Evolutionary conservation across 2,329 filamentous ascomycete species (phyloP).

Genomic region (Dothidotthia symphoricarpi): DNA sequence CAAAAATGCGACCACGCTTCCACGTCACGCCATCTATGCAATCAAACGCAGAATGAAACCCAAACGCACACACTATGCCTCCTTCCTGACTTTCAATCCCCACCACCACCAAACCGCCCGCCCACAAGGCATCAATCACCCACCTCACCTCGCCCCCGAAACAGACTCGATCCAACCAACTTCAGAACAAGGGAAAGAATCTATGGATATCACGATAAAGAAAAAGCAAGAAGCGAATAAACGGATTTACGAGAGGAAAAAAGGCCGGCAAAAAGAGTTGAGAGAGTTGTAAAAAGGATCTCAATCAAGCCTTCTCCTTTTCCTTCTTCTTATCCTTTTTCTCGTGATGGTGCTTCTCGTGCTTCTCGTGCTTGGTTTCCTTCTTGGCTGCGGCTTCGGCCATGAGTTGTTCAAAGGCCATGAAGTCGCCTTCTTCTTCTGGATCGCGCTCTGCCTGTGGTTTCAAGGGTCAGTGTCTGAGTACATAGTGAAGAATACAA

Average conservation of each 20-base stretch:
- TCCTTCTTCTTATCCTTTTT: conserved; percentile 34
- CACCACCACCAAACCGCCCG: too few relatives aligned
- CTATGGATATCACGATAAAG: conserved; percentile 32
- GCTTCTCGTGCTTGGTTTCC: conserved; percentile 74
- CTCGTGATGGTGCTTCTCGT: conserved; percentile 56
- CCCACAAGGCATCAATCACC: too few relatives aligned
- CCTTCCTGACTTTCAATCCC: too few relatives aligned
- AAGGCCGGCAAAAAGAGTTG: conserved; percentile 3
- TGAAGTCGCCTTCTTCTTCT: conserved; percentile 97
- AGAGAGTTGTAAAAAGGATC: not conserved
- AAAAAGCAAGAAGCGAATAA: conserved; percentile 7
- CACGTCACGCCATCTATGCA: too few relatives aligned
- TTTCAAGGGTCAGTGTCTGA: not conserved
- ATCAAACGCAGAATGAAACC: too few relatives aligned
- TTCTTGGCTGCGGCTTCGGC: conserved; percentile 96
- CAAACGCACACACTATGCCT: too few relatives aligned
- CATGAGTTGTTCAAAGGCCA: conserved; percentile 97
- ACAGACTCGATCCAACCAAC: too few relatives aligned
- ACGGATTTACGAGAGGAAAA: too few relatives aligned
- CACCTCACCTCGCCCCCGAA: too few relatives aligned
- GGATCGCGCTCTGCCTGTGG: conserved; percentile 77
- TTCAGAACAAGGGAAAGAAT: conserved; percentile 14
- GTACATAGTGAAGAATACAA: not conserved
- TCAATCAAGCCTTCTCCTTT: conserved; percentile 27
- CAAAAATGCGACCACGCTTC: too few relatives aligned